Base-by-base conservation (phyloP, 2,329 filamentous ascomycete genomes). In the Scedosporium dehoogii region DNA sequence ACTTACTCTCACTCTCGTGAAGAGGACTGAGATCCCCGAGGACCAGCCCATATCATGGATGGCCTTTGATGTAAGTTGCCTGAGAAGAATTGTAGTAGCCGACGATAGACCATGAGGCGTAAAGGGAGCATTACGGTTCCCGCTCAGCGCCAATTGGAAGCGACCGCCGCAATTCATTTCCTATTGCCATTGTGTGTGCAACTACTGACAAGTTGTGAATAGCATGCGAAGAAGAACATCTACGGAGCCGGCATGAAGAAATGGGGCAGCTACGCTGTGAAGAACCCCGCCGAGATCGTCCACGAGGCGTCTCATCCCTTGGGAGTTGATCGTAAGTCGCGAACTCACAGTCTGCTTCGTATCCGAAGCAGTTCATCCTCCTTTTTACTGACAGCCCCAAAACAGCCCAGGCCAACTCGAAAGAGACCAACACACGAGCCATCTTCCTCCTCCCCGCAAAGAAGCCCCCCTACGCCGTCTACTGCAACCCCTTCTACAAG, bases 161-260 rank as follows among this genome's bases (percentile, higher is more conserved):
- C 16, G 48, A 23, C 27, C 6, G 4, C 29, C 25, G 57, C n/a
- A 27, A 21, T 6, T 2, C 23, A 53, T 53, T 25, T 14, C 29
- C 16, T 42, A 18, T 12, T 23, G 33, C 5, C 44, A 18, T 25
- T 48, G 12, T 3, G 29, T 29, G 23, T 16, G 55, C 23, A 25
- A 51, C 27, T 51, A 12, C 55, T 38, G 18, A 18, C 14, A 25
- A 38, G 29, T 46, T 29, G 25, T 53, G 6, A 63, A 61, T 70
- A 93, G 87, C 90, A 96, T 75, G 78, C 82, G 65, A 89, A 88
- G 70, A 93, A 91, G 75, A 88, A 89, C 72, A 87, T 96, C 64
- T 96, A 96, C 73, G 91, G 91, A 69, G 87, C 91, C 3, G 90
- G 90, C 64, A 94, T 94, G 90, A 96, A 96, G 81, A 93, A 92